phyloP scores from a whole-genome alignment of 2,329 filamentous ascomycete species.

The Penicillium sp. region DNA sequence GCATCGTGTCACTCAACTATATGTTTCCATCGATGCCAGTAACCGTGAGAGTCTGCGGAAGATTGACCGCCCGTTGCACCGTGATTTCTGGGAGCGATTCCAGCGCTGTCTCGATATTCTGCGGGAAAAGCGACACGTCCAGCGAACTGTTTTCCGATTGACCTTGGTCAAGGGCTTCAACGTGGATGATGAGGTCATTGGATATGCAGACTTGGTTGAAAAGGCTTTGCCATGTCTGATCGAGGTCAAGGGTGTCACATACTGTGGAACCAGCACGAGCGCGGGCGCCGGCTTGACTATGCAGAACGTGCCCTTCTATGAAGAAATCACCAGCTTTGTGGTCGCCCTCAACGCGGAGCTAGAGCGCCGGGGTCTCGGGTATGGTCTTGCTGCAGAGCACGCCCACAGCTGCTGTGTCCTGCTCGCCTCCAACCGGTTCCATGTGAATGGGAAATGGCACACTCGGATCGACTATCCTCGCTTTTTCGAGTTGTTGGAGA shows the following conservation, averaged over 20 bases:
- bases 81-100: conserved; percentile 98
- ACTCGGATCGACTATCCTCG: conserved; percentile 86
- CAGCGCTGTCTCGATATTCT: conserved; percentile 87
- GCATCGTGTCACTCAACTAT: conserved; percentile 87
- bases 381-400: conserved; percentile 93
- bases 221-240: conserved; percentile 86
- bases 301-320: conserved; percentile 96
- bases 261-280: conserved; percentile 86
- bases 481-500: conserved; percentile 83
- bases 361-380: conserved; percentile 67
- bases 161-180: conserved; percentile 99
- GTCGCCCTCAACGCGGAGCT: conserved; percentile 71
- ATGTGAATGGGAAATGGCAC: conserved; percentile 77
- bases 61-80: conserved; percentile 88
- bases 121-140: conserved; percentile 75
- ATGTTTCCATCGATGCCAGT: conserved; percentile 92
- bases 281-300: conserved; percentile 87
- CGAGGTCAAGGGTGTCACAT: conserved; percentile 95
- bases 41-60: conserved; percentile 83
- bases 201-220: conserved; percentile 87
- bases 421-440: conserved; percentile 79
- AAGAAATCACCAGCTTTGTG: conserved; percentile 83
- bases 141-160: conserved; percentile 90
- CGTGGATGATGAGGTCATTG: conserved; percentile 85
- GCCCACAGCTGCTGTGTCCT: conserved; percentile 92